These are phyloP conservation scores for Nitzschia sp. DNA, from an alignment of 108 stramenopile genomes.

Conservation along the genomic window DNA sequence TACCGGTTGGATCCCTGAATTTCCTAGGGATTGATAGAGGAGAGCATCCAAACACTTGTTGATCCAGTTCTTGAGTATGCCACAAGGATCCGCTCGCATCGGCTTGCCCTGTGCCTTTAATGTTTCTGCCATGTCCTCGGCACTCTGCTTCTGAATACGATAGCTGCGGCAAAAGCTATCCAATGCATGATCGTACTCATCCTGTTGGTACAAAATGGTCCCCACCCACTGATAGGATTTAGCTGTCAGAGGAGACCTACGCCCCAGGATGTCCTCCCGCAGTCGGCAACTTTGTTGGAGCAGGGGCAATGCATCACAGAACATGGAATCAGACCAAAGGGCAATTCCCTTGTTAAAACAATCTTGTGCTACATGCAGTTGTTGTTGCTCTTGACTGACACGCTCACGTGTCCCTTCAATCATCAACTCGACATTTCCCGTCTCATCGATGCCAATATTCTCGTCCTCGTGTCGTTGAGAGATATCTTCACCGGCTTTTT, in stretches of 20 bases:
- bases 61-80: constrained; percentile 4
- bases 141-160: constrained; percentile 11
- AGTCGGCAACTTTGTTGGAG: constrained; percentile 8
- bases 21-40: too few relatives aligned
- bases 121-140: too few relatives aligned
- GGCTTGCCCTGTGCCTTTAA: too few relatives aligned
- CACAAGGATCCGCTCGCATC: neutral
- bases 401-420: constrained; percentile 1
- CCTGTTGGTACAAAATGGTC: constrained; percentile 9
- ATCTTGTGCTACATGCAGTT: constrained; percentile 1
- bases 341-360: constrained; percentile 4
- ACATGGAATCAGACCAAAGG: neutral
- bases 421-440: neutral
- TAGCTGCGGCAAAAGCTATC: constrained; percentile 12
- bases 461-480: too few relatives aligned
- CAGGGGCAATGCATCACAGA: neutral
- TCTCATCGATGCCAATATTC: too few relatives aligned
- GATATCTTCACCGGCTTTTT: too few relatives aligned
- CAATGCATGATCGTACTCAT: constrained; percentile 6
- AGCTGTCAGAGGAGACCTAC: neutral
- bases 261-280: constrained; percentile 8
- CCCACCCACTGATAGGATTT: constrained; percentile 19
- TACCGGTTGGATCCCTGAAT: too few relatives aligned
- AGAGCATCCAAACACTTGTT: constrained; percentile 20
- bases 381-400: constrained; percentile 7